Base-by-base conservation (phyloP, 108 stramenopile species). In the Phaeodactylum tricornutum region DNA sequence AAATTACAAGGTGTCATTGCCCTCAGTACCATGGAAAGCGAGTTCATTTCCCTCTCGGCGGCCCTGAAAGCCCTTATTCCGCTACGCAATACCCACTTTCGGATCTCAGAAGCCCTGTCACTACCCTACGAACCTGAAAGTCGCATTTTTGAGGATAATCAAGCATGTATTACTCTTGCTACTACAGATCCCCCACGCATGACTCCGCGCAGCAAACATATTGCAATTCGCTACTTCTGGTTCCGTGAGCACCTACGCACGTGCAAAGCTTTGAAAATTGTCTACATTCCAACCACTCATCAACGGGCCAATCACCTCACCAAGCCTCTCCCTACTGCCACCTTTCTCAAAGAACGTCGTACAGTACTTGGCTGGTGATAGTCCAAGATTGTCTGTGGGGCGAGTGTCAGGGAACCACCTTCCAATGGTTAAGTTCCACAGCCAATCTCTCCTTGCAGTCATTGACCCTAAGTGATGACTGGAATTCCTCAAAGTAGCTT, bases 21-120 rank as follows among this genome's bases (percentile, higher is more conserved):
- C 6, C 9, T 69, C 21, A 51, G 49, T 3, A 74, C 77, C 2
- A 67, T 50, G 61, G 72, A 78, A 54, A 53, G 66, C 8, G 77
- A 78, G 33, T 68, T 60, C 47, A 57, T 54, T 29, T 55, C 71
- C 35, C n/a, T 75, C 27, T 68, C 54, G 24, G 46, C 37, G 3
- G 55, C 53, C 4, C 48, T 68, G 43, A 5, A 65, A 24, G 55
- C 57, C 31, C 50, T 58, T 4, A 66, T 68, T 29, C 62, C 66
- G 17, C 28, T 67, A 1, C 33, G 42, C 14, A 29, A 59, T 12
- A 20, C 64, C 20, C 38, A 61, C 0, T 0, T 25, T 1, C 34
- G 46, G 34, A 9, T 45, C n/a, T n/a, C 27, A 6, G 17, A 22
- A 4, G 44, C 4, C 27, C 17, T 45, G 4, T 23, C 24, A 3